These are phyloP conservation scores for Helminthosporium solani DNA, from an alignment of 2,329 filamentous ascomycete species.

Conservation along the genomic window DNA sequence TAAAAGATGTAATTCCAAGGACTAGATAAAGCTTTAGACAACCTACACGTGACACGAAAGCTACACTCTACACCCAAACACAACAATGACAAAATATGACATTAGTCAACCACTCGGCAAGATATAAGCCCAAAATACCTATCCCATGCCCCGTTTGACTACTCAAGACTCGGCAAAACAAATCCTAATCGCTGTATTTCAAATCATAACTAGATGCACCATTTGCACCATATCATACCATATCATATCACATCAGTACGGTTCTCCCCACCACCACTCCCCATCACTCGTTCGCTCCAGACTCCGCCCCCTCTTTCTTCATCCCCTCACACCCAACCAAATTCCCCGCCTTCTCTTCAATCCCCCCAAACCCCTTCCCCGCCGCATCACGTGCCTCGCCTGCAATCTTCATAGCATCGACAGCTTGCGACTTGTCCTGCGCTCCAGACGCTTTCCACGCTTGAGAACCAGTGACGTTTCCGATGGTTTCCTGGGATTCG, in stretches of 20 bases:
- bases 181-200: too few species aligned
- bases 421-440: conserved; percentile 63
- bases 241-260: neutral
- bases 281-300: conserved; percentile 24
- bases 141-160: too few species aligned
- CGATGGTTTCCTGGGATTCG: conserved; percentile 55
- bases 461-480: conserved; percentile 61
- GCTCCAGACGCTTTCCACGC: conserved; percentile 65
- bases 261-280: neutral
- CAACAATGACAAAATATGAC: too few species aligned
- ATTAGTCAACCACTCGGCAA: too few species aligned
- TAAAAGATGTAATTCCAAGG: too few species aligned
- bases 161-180: too few species aligned
- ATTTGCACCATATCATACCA: neutral
- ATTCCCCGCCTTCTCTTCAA: conserved; percentile 65
- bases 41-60: too few species aligned
- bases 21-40: too few species aligned
- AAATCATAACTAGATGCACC: too few species aligned
- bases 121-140: too few species aligned
- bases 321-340: conserved; percentile 69
- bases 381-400: conserved; percentile 57
- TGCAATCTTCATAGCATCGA: conserved; percentile 63
- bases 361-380: conserved; percentile 59
- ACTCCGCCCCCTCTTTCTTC: conserved; percentile 48
- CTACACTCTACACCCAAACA: too few species aligned